These are phyloP conservation scores for Spironucleus salmonicida DNA, from an alignment of 208 protist species.

Conservation along the genomic window DNA sequence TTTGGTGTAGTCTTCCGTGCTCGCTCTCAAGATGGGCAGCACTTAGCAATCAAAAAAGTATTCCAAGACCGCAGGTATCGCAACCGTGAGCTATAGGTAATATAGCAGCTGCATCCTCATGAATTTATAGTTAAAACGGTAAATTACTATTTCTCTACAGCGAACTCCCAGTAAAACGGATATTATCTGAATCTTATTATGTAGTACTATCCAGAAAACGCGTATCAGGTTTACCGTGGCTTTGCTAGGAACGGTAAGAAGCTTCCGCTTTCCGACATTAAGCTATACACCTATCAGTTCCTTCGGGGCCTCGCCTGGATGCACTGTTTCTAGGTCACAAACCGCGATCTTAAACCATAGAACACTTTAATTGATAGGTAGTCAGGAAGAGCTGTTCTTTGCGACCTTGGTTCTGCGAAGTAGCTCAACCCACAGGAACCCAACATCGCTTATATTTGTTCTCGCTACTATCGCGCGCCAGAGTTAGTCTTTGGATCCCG, in stretches of 20 bases:
- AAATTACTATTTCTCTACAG: constrained; percentile 70
- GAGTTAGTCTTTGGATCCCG: constrained; percentile 49
- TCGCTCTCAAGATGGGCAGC: neutral
- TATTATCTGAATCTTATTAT: constrained; percentile 93
- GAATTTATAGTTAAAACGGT: constrained; percentile 72
- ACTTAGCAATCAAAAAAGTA: constrained; percentile 37
- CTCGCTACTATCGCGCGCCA: constrained; percentile 51
- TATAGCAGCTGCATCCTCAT: constrained; percentile 62
- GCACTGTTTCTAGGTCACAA: constrained; percentile 69
- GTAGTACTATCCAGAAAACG: constrained; percentile 86
- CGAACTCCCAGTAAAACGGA: constrained; percentile 56
- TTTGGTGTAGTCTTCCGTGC: constrained; percentile 38
- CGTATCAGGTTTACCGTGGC: constrained; percentile 63
- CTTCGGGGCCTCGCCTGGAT: constrained; percentile 82
- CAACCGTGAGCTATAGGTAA: constrained; percentile 87
- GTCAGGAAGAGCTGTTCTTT: constrained; percentile 70
- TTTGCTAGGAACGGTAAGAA: constrained; percentile 71
- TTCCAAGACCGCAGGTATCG: constrained; percentile 41
- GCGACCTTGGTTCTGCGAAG: constrained; percentile 69
- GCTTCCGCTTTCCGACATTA: constrained; percentile 28
- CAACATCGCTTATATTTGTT: constrained; percentile 44
- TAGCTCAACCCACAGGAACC: constrained; percentile 27
- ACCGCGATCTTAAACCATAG: constrained; percentile 52
- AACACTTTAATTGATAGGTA: constrained; percentile 58
- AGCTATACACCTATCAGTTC: constrained; percentile 84